phyloP scores from a whole-genome alignment of 2,329 filamentous ascomycete species.

The Aureobasidium mangrovei region DNA sequence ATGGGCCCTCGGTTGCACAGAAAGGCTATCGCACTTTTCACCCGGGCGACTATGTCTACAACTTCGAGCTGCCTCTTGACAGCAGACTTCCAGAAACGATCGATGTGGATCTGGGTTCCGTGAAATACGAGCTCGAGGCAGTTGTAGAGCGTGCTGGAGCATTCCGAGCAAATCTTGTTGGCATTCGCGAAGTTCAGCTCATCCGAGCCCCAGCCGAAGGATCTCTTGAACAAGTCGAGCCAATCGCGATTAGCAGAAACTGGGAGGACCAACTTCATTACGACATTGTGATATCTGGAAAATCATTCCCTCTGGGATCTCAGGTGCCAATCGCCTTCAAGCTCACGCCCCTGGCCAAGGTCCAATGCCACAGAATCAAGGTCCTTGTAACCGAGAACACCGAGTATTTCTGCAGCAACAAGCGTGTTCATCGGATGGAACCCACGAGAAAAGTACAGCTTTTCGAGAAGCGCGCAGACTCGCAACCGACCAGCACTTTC shows the following conservation, averaged over 20 bases:
- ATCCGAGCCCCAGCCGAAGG: constrained; percentile 80
- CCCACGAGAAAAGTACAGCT: constrained; percentile 75
- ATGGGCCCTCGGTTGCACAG: constrained; percentile 51
- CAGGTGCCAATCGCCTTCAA: constrained; percentile 92
- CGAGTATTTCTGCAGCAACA: constrained; percentile 83
- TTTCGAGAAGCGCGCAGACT: constrained; percentile 80
- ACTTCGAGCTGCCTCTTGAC: constrained; percentile 77
- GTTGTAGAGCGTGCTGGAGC: constrained; percentile 78
- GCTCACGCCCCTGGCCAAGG: constrained; percentile 83
- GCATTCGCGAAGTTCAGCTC: constrained; percentile 70
- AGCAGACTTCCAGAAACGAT: constrained; percentile 74
- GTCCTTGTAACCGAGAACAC: constrained; percentile 84
- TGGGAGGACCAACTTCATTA: constrained; percentile 96
- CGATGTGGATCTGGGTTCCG: constrained; percentile 74
- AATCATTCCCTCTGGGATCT: constrained; percentile 82
- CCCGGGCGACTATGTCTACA: constrained; percentile 63
- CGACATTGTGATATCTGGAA: constrained; percentile 91
- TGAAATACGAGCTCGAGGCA: constrained; percentile 81
- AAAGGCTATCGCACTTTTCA: constrained; percentile 83
- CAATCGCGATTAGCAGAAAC: constrained; percentile 83
- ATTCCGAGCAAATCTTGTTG: constrained; percentile 80
- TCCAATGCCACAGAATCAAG: constrained; percentile 86
- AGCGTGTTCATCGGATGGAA: constrained; percentile 75
- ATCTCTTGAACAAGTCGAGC: constrained; percentile 82
- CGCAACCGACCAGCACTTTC: constrained; percentile 62